Evolutionary conservation across 2,329 filamentous ascomycete species (phyloP).

Genomic region (Scedosporium boydii): DNA sequence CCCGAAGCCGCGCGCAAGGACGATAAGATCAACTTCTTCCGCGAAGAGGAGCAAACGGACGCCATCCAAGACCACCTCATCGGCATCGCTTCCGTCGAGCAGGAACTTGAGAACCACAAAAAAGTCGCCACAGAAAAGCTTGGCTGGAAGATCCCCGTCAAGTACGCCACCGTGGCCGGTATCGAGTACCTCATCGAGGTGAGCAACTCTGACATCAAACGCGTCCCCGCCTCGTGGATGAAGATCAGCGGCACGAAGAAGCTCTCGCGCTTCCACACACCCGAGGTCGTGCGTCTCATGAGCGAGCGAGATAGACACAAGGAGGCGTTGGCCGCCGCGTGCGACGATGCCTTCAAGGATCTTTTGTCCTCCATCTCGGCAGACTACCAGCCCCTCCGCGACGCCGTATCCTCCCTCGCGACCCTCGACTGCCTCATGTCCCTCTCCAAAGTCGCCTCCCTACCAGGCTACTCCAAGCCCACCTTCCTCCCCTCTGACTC

Average conservation of each 20-base stretch:
- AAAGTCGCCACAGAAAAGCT: constrained; percentile 61
- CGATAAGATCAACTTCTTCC: constrained; percentile 92
- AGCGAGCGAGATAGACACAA: constrained; percentile 90
- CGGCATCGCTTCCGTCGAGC: constrained; percentile 83
- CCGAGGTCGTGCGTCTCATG: constrained; percentile 74
- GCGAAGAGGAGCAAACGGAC: constrained; percentile 78
- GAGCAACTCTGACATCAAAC: constrained; percentile 69
- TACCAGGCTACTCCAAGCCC: constrained; percentile 83
- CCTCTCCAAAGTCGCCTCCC: constrained; percentile 70
- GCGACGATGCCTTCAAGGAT: constrained; percentile 68
- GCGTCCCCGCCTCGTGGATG: constrained; percentile 85
- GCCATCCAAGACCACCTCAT: constrained; percentile 82
- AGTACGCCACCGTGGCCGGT: constrained; percentile 76
- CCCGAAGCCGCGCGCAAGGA: constrained; percentile 71
- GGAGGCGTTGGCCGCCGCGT: constrained; percentile 84
- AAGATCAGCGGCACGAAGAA: constrained; percentile 95
- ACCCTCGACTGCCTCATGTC: constrained; percentile 85
- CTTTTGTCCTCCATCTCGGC: constrained; percentile 65
- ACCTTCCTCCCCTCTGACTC: constrained; percentile 51
- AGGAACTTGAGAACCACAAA: constrained; percentile 74
- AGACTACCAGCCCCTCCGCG: constrained; percentile 84
- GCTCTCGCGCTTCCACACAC: constrained; percentile 85
- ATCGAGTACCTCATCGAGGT: constrained; percentile 96
- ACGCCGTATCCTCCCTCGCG: constrained; percentile 77
- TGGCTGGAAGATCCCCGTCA: constrained; percentile 57